These are phyloP conservation scores for Tricholoma flavovirens DNA, from an alignment of 768 basidiomycete species.

Conservation along the genomic window DNA sequence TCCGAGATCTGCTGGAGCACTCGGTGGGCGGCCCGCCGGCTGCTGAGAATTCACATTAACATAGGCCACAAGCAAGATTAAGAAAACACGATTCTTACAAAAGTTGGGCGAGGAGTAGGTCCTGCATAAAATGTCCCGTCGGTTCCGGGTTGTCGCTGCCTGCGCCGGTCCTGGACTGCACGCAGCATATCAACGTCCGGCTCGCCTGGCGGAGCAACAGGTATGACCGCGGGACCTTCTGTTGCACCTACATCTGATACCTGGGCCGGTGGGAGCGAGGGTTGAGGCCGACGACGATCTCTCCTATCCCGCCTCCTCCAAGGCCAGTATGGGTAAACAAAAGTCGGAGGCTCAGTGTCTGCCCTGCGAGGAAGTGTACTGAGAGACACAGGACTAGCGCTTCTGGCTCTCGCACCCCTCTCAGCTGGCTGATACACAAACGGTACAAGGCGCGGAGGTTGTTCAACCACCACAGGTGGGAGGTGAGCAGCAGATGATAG, in stretches of 20 bases:
- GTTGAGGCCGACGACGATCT: constrained; percentile 2
- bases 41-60: neutral
- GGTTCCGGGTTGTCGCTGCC: neutral
- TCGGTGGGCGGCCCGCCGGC: neutral
- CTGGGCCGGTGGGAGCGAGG: neutral
- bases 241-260: constrained; percentile 1
- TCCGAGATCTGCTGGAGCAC: neutral
- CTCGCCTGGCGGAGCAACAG: neutral
- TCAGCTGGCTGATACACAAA: constrained; percentile 50
- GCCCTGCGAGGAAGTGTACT: constrained; percentile 23
- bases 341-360: constrained; percentile 21
- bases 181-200: constrained; percentile 2
- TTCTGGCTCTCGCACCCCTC: constrained; percentile 26
- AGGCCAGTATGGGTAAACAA: neutral
- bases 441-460: constrained; percentile 48
- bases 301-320: neutral
- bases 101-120: constrained; percentile 14
- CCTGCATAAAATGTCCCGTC: constrained; percentile 1
- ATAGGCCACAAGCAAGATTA: neutral
- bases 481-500: constrained; percentile 41
- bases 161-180: constrained; percentile 2
- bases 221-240: neutral
- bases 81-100: constrained; percentile 17
- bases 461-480: constrained; percentile 34
- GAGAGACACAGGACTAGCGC: constrained; percentile 30